Conservation (phyloP, 352 stramenopile genomes). For the Plasmopara viticola region DNA sequence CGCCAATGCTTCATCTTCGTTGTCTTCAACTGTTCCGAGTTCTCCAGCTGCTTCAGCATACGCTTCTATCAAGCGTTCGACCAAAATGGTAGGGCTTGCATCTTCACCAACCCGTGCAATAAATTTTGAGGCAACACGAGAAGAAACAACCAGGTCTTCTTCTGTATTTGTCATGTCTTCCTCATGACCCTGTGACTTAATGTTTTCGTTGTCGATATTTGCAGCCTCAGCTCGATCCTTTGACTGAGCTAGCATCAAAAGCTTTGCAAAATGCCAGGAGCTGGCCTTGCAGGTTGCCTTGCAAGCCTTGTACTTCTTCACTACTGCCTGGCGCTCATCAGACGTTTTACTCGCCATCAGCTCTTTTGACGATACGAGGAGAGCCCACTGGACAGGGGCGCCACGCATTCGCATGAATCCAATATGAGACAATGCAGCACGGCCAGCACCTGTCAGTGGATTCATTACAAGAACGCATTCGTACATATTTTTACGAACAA, state of each 20-base stretch:
- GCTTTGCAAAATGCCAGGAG: constrained; percentile 74
- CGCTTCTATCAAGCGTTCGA: constrained; percentile 55
- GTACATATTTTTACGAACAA: constrained; percentile 85
- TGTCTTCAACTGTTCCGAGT: constrained; percentile 29
- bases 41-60: constrained; percentile 48
- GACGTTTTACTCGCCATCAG: constrained; percentile 43
- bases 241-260: constrained; percentile 57
- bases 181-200: constrained; percentile 8
- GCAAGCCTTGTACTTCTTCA: constrained; percentile 39
- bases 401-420: constrained; percentile 64
- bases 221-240: constrained; percentile 35
- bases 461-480: constrained; percentile 74
- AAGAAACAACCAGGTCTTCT: constrained; percentile 16
- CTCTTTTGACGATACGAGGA: constrained; percentile 69
- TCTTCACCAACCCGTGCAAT: constrained; percentile 49
- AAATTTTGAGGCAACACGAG: constrained; percentile 41
- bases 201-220: constrained; percentile 11
- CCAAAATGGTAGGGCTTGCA: constrained; percentile 27
- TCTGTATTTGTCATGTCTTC: constrained; percentile 8
- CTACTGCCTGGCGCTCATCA: constrained; percentile 30
- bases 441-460: constrained; percentile 42
- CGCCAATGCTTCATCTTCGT: constrained; percentile 38
- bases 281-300: constrained; percentile 39
- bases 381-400: constrained; percentile 67
- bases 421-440: constrained; percentile 48